phyloP scores from a whole-genome alignment of 257 asterid species.

The Solanum sitiens region DNA sequence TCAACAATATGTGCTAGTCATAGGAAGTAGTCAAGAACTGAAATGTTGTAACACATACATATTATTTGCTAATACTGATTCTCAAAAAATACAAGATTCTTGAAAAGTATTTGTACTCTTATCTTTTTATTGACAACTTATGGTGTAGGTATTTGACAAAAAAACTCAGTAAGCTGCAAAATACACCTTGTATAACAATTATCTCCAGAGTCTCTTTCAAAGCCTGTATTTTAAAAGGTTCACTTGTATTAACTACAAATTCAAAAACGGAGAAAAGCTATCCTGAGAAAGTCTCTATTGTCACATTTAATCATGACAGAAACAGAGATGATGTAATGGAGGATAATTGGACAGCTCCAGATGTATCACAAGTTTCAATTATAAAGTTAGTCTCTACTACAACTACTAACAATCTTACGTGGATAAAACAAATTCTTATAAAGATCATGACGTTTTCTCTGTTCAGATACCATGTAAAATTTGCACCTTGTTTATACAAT shows the following conservation, averaged over 20 bases:
- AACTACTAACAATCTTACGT: background rate
- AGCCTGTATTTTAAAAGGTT: background rate
- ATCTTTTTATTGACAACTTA: no score
- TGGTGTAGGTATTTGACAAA: background rate
- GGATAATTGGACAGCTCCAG: background rate
- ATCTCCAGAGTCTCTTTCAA: background rate
- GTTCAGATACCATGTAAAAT: background rate
- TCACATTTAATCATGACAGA: background rate
- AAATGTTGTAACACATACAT: no score
- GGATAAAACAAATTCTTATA: background rate
- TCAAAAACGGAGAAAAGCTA: background rate
- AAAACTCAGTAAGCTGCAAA: no score
- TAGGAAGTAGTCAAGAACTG: no score
- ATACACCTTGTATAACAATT: background rate
- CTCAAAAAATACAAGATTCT: no score
- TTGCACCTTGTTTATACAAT: background rate
- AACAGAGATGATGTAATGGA: background rate
- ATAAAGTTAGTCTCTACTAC: background rate
- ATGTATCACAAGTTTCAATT: background rate
- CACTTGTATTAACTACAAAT: background rate
- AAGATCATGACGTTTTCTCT: background rate
- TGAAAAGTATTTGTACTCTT: no score
- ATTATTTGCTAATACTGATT: no score
- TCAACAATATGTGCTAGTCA: no score
- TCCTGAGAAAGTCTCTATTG: background rate